Evolutionary conservation across 2,329 filamentous ascomycete genomes (phyloP), one percentile per base, ranked within the genome.

Genomic region (Emergomyces pasteurianus): DNA sequence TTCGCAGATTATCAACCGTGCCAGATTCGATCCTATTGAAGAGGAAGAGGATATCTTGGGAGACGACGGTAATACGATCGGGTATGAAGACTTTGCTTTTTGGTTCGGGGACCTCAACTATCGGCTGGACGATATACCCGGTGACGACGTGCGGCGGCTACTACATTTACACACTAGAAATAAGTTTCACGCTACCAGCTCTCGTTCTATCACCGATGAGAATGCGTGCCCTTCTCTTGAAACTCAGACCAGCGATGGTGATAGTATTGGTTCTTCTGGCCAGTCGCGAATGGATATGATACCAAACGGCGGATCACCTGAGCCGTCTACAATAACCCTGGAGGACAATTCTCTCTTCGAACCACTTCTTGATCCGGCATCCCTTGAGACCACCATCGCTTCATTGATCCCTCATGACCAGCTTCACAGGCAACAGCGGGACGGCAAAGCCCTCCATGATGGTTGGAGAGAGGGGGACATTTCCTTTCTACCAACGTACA

Each of bases 71-170:
- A 85, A 88, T 58, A 83, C 79, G 42, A 86, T 99, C 65, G 92
- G 90, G 0, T 89, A 95, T 46, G 92, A 95, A 65, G 94, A 99
- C 70, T 91, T 96, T 75, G 85, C 86, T 0, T 96, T 99, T 69
- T 97, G 92, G 90, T 89, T 96, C 69, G 94, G 94, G 7, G 94
- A 99, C 72, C 80, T 99, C 49, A 99, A 99, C 72, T 99, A 96
- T 70, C 85, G 94, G 38, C 80, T 99, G 0, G 90, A 95, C 58
- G 89, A 87, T 52, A 83, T 97, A 56, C 89, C 92, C 0, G 92
- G 91, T 0, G 88, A 94, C 43, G 94, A 99, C 71, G 94, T 99
- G 54, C 83, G 92, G 38, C 84, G 88, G 55, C 77, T 97, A 7
- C 79, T 99, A 43, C 88, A 87, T 69, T 80, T 96, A 4, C 92